Evolutionary conservation across 208 protist genomes (phyloP), one percentile per base, ranked within the genome.

Genomic region (Lotmaria passim): DNA sequence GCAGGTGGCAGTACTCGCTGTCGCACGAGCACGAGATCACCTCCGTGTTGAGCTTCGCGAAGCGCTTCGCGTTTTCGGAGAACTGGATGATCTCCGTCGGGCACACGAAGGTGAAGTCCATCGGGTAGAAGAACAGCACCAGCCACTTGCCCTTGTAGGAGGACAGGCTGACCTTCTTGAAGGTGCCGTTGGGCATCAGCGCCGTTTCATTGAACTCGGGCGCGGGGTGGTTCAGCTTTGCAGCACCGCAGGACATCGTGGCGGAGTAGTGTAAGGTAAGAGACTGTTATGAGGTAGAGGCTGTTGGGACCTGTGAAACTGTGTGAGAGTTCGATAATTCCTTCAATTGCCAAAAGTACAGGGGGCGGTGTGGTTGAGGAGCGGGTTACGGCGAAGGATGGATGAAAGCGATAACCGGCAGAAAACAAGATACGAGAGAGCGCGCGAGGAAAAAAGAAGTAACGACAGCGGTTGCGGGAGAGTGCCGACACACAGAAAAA

Each of bases 51-150:
- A 93, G 52, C 61, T 81, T 79, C 30, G 69, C 68, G 86, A 99
- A 99, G 76, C 98, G 84, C 59, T 91, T 90, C 48, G 77, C 79
- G 70, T 81, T 74, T 66, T 99, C 96, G 44, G 78, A 92, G 93
- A 98, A 99, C 70, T 97, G 93, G 73, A 96, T 94, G 68, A 99
- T 98, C 89, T 99, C 97, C 15, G 96, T 98, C 38, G 98, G 98
- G 88, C 98, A 99, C 67, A 99, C 97, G 73, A 99, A 99, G 67
- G 96, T 98, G 87, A 98, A 99, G 83, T 98, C 97, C 30, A 98
- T 68, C 30, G 97, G 97, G 79, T 98, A 98, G 87, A 99, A 99
- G 91, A 99, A 98, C 39, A 98, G 89, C 44, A 98, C 93, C 23
- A 98, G 70, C 77, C 92, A 98, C 79, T 96, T 98, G 70, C 96